These are phyloP conservation scores for Aspergillus sergii DNA, from an alignment of 2,329 filamentous ascomycete genomes.

Conservation along the genomic window DNA sequence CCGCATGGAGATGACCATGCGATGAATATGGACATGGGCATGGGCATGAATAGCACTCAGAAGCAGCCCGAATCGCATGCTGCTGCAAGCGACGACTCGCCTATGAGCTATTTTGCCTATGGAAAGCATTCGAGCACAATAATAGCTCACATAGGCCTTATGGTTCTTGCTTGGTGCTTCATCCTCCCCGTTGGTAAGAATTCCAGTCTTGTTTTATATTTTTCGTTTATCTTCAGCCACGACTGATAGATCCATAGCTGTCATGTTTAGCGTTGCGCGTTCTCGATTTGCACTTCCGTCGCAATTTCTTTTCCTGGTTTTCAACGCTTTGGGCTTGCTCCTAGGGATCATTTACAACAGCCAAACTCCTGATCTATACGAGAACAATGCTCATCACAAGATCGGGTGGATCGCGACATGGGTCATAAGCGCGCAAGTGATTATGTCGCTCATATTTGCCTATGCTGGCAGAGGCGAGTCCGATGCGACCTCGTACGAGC, in stretches of 20 bases:
- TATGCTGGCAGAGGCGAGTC: constrained; percentile 55
- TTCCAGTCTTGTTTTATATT: background rate
- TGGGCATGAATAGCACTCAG: constrained; percentile 23
- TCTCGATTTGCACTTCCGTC: constrained; percentile 73
- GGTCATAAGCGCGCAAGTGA: constrained; percentile 69
- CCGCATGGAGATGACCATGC: constrained; percentile 38
- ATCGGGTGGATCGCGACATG: constrained; percentile 72
- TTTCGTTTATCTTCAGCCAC: background rate
- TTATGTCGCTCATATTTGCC: constrained; percentile 67
- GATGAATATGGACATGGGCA: constrained; percentile 35
- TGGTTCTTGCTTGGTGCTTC: constrained; percentile 73
- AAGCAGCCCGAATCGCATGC: constrained; percentile 20
- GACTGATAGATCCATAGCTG: constrained; percentile 54
- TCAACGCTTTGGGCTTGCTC: constrained; percentile 24
- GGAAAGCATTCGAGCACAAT: constrained; percentile 52
- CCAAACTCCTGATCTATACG: constrained; percentile 25
- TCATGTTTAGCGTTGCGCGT: constrained; percentile 81
- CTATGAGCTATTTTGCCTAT: constrained; percentile 49
- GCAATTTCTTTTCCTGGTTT: constrained; percentile 23
- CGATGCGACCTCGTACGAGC: constrained; percentile 48
- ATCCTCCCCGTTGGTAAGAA: constrained; percentile 70
- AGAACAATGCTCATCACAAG: constrained; percentile 28
- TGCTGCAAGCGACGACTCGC: constrained; percentile 26
- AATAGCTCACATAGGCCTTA: constrained; percentile 70
- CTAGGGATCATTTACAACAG: constrained; percentile 25